phyloP scores from a whole-genome alignment of 306 rosid genomes.

The Echinosophora koreensis region DNA sequence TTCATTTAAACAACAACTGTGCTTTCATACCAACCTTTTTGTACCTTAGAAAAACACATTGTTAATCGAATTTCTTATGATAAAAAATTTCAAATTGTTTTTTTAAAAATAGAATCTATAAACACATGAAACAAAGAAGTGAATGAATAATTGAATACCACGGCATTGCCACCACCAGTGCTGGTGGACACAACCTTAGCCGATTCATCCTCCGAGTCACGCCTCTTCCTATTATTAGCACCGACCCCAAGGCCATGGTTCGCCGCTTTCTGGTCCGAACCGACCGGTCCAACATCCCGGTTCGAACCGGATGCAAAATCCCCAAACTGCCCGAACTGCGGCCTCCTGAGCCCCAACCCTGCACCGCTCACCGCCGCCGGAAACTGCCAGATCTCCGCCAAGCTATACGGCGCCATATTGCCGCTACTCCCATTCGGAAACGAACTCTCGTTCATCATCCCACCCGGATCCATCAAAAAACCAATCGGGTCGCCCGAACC shows the following conservation, averaged over 20 bases:
- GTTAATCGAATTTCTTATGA: background rate
- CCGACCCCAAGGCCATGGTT: constrained; percentile 45
- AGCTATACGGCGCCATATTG: constrained; percentile 64
- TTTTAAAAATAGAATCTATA: background rate
- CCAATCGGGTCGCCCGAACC: background rate
- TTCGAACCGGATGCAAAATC: constrained; percentile 55
- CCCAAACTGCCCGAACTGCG: constrained; percentile 63
- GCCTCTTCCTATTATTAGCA: constrained; percentile 58
- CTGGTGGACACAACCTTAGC: constrained; percentile 64
- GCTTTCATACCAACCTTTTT: constrained; percentile 4
- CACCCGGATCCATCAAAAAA: constrained; percentile 69
- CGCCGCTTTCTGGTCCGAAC: constrained; percentile 48
- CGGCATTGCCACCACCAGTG: constrained; percentile 68
- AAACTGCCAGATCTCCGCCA: constrained; percentile 89
- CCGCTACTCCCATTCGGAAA: constrained; percentile 58
- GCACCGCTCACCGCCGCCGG: constrained; percentile 57
- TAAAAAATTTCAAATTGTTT: background rate
- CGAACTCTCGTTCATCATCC: constrained; percentile 64
- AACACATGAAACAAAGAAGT: background rate
- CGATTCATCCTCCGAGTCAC: constrained; percentile 69
- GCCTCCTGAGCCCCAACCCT: constrained; percentile 63
- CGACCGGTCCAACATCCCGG: constrained; percentile 60
- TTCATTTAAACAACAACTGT: background rate
- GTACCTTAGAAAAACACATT: background rate
- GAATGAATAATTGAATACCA: constrained; percentile 56